These are phyloP conservation scores for Hibiscus trionum DNA, from an alignment of 345 rosid genomes.

Conservation along the genomic window DNA sequence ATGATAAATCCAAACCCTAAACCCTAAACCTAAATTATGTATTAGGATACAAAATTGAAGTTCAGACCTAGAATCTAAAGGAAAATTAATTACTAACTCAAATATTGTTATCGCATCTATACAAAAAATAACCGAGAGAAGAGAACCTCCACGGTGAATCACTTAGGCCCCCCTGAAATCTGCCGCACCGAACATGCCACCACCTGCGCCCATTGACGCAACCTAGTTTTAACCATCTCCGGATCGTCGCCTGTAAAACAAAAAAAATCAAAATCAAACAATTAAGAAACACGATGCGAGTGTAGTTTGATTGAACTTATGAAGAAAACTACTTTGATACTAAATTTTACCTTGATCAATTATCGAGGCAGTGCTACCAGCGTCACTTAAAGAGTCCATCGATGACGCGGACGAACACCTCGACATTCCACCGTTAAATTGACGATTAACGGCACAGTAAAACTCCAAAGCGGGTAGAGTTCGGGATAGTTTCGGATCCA, in stretches of 20 bases:
- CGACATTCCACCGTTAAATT: slow-evolving; percentile 43
- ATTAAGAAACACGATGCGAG: not conserved
- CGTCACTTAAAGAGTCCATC: slow-evolving; percentile 36
- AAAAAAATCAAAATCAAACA: not conserved
- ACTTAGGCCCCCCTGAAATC: slow-evolving; percentile 37
- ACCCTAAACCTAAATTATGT: not conserved
- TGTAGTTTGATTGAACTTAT: not conserved
- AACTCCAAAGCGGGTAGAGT: slow-evolving; percentile 68
- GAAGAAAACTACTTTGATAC: not conserved
- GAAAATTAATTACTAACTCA: not conserved
- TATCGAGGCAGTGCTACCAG: slow-evolving; percentile 29
- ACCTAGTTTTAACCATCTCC: slow-evolving; percentile 52
- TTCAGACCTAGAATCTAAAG: not conserved
- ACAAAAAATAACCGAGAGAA: not conserved
- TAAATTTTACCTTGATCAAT: slow-evolving; percentile 49
- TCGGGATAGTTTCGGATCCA: slow-evolving; percentile 60
- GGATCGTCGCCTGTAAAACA: slow-evolving; percentile 60
- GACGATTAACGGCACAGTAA: slow-evolving; percentile 68
- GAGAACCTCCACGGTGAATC: not conserved
- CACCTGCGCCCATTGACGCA: slow-evolving; percentile 85
- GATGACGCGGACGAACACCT: slow-evolving; percentile 60
- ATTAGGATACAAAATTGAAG: not conserved
- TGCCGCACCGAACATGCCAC: slow-evolving; percentile 81
- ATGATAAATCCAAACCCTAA: not conserved
- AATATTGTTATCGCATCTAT: not conserved